A percentile compares a stretch with the other conserved stretches of the same genome.
phyloP scores from a whole-genome alignment of 768 basidiomycete species.

The Leccinum disarticulatum region DNA sequence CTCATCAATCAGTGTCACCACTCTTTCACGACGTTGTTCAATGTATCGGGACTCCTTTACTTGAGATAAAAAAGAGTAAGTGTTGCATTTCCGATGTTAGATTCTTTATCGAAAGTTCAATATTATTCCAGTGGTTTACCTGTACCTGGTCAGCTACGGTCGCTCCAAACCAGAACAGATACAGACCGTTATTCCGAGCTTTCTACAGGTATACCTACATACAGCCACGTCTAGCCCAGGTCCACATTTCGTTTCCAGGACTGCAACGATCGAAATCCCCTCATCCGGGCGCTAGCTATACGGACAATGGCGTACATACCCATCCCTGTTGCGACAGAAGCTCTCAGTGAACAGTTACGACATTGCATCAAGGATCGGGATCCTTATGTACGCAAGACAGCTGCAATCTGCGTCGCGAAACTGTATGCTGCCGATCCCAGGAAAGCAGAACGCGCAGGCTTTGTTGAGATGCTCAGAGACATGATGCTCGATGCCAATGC shows the following conservation, averaged over 20 bases:
- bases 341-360: conserved; percentile 84
- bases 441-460: conserved; percentile 85
- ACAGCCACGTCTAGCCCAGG: conserved; percentile 5
- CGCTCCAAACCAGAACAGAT: conserved; percentile 92
- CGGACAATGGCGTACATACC: conserved; percentile 99
- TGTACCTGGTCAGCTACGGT: conserved; percentile 97
- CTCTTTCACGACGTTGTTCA: conserved; percentile 95
- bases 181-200: conserved; percentile 85
- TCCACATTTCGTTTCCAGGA: conserved; percentile 54
- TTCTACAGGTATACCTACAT: conserved; percentile 65
- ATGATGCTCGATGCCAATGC: conserved; percentile 93
- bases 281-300: conserved; percentile 95
- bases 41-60: conserved; percentile 89
- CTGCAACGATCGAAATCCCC: conserved; percentile 92
- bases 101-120: conserved; percentile 4
- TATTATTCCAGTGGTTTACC: conserved; percentile 79
- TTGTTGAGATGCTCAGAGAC: conserved; percentile 88
- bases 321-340: conserved; percentile 81
- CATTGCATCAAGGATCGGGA: conserved; percentile 93
- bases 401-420: conserved; percentile 96
- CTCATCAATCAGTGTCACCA: conserved; percentile 69
- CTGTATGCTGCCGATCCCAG: conserved; percentile 86
- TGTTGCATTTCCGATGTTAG: conserved; percentile 4
- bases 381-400: conserved; percentile 98
- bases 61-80: conserved; percentile 99